phyloP scores from a whole-genome alignment of 768 basidiomycete genomes.

The Mycena amicta region DNA sequence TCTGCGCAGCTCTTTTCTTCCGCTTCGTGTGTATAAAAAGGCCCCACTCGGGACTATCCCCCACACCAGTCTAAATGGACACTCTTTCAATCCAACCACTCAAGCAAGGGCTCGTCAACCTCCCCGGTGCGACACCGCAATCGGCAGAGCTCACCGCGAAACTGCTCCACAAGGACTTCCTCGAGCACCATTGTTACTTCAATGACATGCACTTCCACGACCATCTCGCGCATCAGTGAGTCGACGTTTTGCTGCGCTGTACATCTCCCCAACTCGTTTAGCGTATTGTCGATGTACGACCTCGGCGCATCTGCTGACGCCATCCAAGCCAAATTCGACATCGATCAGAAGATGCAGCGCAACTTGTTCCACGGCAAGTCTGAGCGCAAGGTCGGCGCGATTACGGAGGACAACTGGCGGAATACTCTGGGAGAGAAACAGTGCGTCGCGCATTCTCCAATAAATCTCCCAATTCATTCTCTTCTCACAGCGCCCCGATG shows the following conservation, averaged over 20 bases:
- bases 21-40: no score
- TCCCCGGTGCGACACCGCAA: slow-evolving; percentile 10
- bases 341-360: neutral
- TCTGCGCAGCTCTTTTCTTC: no score
- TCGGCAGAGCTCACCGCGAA: neutral
- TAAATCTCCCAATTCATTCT: neutral
- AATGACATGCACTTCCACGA: slow-evolving; percentile 6
- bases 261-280: neutral
- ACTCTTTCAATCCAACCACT: neutral
- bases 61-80: slow-evolving; percentile 1
- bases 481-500: slow-evolving; percentile 3
- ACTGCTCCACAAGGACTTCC: slow-evolving; percentile 6
- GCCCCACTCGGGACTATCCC: neutral
- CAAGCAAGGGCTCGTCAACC: slow-evolving; percentile 3
- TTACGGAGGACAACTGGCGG: slow-evolving; percentile 1
- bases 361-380: neutral
- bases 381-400: neutral
- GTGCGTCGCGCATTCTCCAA: neutral
- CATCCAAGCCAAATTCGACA: neutral
- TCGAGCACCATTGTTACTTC: slow-evolving; percentile 12
- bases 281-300: neutral
- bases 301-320: neutral
- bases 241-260: neutral
- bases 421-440: neutral
- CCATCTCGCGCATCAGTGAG: slow-evolving; percentile 16